Base-by-base conservation (phyloP, 805 yeast genomes). In the Candida taoyuanica region DNA sequence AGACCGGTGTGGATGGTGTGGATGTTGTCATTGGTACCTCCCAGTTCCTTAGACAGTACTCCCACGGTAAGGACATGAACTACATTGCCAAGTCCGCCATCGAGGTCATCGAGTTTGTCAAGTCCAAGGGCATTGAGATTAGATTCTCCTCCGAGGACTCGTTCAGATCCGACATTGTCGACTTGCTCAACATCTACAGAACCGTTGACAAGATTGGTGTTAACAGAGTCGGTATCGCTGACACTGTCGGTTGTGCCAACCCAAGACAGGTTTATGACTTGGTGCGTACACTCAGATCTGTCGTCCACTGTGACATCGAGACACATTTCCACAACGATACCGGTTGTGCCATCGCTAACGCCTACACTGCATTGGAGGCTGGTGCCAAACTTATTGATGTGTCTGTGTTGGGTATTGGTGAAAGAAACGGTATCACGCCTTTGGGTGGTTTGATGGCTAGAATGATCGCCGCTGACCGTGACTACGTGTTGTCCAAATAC, bases 301-400 rank as follows among this genome's bases (percentile, higher is more conserved):
- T 91, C 35, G 98, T 91, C 34, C 81, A 85, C 26, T 91, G 98
- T 71, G 98, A 91, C 63, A 89, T 91, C 56, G 98, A 91, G 71
- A 86, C 96, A 64, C 98, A 91, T 65, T 93, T 91, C 85, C 98
- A 91, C 71, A 86, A 91, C 64, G 98, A 91, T 65, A 91, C 98
- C 24, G 98, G 98, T 47, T 93, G 98, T 72, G 96, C 98, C 49
- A 87, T 91, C 68, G 96, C 97, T 46, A 91, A 91, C 63, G 96
- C 98, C 24, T 93, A 93, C 76, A 87, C 97, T 41, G 98, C 98
- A 12, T 73, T 91, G 56, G 98, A 91, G 68, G 98, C 88, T 39
- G 98, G 98, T 58, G 98, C 98, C 51, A 80, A 78, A 59, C 76
- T 89, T 55, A 85, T 91, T 50, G 98, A 91, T 66, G 95, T 87